These are phyloP conservation scores for Trichosporon sp. DNA, from an alignment of 1,284 basidiomycete genomes.

Conservation along the genomic window DNA sequence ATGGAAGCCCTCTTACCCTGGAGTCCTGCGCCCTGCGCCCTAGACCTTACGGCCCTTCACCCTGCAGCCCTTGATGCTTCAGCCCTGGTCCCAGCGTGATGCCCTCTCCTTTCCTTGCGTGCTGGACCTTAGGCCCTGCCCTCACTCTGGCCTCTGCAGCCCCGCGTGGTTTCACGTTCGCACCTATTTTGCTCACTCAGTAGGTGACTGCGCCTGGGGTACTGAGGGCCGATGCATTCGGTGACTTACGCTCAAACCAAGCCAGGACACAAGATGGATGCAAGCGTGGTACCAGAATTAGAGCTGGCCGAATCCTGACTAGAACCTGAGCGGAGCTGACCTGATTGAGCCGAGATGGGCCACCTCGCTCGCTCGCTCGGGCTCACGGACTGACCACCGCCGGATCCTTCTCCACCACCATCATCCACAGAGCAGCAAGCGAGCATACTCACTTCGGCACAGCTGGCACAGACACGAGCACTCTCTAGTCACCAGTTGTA, in stretches of 20 bases:
- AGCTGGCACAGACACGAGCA: too few relatives aligned
- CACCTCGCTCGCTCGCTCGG: too few relatives aligned
- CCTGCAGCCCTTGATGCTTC: not conserved
- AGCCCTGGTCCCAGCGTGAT: not conserved
- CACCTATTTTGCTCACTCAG: not conserved
- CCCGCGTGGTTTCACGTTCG: not conserved
- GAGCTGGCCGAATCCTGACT: too few relatives aligned
- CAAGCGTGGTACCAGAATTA: too few relatives aligned
- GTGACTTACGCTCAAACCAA: not conserved
- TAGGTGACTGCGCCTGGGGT: not conserved
- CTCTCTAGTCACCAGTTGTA: too few relatives aligned
- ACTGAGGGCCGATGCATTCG: not conserved
- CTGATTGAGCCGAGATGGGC: too few relatives aligned
- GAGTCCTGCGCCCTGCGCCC: not conserved
- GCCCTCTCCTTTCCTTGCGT: not conserved
- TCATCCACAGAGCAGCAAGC: too few relatives aligned
- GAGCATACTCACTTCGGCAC: too few relatives aligned
- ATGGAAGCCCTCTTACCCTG: not conserved
- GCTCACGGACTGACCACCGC: too few relatives aligned
- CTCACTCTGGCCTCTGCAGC: not conserved
- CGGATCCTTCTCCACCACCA: too few relatives aligned
- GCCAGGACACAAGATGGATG: not conserved
- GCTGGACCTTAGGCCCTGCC: too few relatives aligned
- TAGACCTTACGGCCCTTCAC: not conserved
- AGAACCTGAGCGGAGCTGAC: too few relatives aligned